Percentiles rank a stretch among this genome's conserved stretches.
phyloP scores from a whole-genome alignment of 164 flowering plant genomes.

The Kalanchoe fedtschenkoi region DNA sequence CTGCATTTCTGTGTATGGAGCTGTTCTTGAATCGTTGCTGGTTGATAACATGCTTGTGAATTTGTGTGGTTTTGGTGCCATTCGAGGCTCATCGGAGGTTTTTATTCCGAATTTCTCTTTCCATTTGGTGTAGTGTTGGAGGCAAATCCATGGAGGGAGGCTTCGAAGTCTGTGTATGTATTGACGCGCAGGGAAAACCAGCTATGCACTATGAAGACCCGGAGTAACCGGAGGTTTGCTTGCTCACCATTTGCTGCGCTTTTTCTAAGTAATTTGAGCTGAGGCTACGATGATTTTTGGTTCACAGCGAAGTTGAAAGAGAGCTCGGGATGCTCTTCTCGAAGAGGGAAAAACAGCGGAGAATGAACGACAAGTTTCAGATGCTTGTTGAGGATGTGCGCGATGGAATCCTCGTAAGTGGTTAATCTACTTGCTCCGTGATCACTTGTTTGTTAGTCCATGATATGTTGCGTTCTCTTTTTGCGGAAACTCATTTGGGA shows the following conservation, averaged over 20 bases:
- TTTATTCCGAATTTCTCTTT: neutral
- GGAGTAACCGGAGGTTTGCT: constrained; percentile 74
- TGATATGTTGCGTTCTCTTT: neutral
- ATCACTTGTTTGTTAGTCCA: neutral
- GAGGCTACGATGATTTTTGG: constrained; percentile 5
- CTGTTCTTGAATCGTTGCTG: neutral
- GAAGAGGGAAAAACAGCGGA: constrained; percentile 49
- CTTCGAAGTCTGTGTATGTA: constrained; percentile 82
- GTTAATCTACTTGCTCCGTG: neutral
- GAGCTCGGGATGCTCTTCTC: constrained; percentile 85
- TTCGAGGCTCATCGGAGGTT: neutral
- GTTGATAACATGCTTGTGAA: neutral
- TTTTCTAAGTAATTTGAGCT: neutral
- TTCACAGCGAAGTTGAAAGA: constrained; percentile 80
- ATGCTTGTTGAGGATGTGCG: constrained; percentile 94
- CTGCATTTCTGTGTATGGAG: neutral
- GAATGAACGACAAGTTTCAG: constrained; percentile 44
- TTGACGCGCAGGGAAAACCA: constrained; percentile 83
- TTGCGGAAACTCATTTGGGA: neutral
- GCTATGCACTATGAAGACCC: constrained; percentile 92
- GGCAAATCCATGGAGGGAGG: constrained; percentile 88
- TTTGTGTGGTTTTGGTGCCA: neutral
- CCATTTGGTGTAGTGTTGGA: constrained; percentile 52
- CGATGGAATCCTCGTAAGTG: constrained; percentile 90
- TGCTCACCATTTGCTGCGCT: neutral